phyloP scores from a whole-genome alignment of 2,329 filamentous ascomycete species.

The Fusarium papillatum region DNA sequence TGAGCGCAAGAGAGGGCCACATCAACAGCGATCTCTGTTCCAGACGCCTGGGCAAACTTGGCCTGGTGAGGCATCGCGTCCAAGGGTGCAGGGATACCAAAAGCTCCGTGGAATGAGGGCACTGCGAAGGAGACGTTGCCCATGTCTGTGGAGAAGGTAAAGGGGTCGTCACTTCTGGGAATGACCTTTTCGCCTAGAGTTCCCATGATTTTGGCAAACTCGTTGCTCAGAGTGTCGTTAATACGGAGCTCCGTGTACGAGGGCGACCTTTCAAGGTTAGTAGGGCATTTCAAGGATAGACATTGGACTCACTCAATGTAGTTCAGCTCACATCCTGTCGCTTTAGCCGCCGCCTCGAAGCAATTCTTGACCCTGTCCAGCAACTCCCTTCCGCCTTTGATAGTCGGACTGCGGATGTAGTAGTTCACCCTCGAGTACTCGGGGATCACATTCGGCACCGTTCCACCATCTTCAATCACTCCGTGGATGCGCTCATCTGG shows the following conservation, averaged over 20 bases:
- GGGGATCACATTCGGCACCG: constrained; percentile 55
- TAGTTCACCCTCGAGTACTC: constrained; percentile 55
- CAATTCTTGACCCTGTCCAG: constrained; percentile 51
- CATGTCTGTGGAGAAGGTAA: background rate
- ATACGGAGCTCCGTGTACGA: background rate
- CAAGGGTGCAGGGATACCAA: background rate
- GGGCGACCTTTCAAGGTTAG: background rate
- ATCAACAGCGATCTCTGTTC: background rate
- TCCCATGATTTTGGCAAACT: background rate
- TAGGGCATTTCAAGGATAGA: no score
- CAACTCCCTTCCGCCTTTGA: constrained; percentile 45
- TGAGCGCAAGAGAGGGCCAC: background rate
- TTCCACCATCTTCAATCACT: constrained; percentile 10
- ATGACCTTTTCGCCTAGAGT: background rate
- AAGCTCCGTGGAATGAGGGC: background rate
- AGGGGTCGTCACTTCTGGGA: background rate
- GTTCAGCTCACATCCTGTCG: constrained; percentile 51
- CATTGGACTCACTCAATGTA: constrained; percentile 49
- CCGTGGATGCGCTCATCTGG: background rate
- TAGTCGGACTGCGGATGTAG: constrained; percentile 46
- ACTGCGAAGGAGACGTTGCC: background rate
- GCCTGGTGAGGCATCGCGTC: background rate
- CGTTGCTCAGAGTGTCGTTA: background rate
- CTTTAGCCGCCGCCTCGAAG: constrained; percentile 50
- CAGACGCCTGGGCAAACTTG: background rate